Evolutionary conservation across 176 grass and related monocot genomes (phyloP).

Genomic region (Alopecurus myosuroides): DNA sequence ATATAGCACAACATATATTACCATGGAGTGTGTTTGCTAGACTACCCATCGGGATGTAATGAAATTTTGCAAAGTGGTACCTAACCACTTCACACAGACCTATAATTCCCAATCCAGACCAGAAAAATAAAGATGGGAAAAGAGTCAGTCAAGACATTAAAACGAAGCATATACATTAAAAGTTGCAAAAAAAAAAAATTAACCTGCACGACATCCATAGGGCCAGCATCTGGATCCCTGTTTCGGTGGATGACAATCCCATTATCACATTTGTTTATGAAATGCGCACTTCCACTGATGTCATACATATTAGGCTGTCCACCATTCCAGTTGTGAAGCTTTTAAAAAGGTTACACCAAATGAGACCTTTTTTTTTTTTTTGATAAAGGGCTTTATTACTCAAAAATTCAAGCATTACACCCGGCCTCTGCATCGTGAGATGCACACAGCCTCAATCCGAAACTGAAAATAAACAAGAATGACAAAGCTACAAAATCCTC

Average conservation of each 20-base stretch:
- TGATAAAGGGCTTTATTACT: too few relatives aligned
- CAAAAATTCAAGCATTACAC: too few relatives aligned
- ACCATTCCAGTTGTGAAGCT: constrained; percentile 88
- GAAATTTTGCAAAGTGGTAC: too few relatives aligned
- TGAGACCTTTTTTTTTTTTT: too few relatives aligned
- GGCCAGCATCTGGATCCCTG: constrained; percentile 54
- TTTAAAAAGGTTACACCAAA: constrained; percentile 30
- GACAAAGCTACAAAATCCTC: too few relatives aligned
- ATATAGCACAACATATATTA: too few relatives aligned
- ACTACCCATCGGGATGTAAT: too few relatives aligned
- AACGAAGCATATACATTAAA: not conserved
- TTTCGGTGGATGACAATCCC: constrained; percentile 90
- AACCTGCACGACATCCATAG: constrained; percentile 78
- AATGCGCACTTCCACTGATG: constrained; percentile 97
- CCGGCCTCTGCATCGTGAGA: too few relatives aligned
- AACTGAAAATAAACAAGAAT: too few relatives aligned
- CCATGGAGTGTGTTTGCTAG: too few relatives aligned
- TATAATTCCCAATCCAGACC: constrained; percentile 8
- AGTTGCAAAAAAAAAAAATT: not conserved
- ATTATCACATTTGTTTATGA: constrained; percentile 99
- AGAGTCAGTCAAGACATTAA: not conserved
- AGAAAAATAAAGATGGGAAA: not conserved
- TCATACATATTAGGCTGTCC: constrained; percentile 82
- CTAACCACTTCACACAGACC: constrained; percentile 85
- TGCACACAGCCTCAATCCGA: too few relatives aligned